Conservation (phyloP, 768 basidiomycete genomes). For the Mycena chlorophos region DNA sequence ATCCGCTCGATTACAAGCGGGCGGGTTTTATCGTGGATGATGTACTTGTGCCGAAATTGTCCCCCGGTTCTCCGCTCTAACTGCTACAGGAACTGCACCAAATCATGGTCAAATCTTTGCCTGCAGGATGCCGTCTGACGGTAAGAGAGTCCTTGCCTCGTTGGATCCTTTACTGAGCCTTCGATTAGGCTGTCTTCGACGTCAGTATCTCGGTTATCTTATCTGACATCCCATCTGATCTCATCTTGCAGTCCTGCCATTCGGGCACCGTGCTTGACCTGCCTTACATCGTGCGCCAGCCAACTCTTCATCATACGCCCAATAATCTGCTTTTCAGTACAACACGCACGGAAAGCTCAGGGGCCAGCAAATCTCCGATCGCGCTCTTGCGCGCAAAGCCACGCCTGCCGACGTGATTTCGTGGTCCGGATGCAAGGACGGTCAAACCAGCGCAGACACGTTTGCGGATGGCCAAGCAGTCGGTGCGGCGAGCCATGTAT, state of each 20-base stretch:
- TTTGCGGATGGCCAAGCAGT: slow-evolving; percentile 62
- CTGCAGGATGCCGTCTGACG: slow-evolving; percentile 51
- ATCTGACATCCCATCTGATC: background rate
- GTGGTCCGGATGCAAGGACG: slow-evolving; percentile 71
- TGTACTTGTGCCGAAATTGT: slow-evolving; percentile 32
- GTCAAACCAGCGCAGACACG: slow-evolving; percentile 73
- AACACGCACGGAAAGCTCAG: slow-evolving; percentile 58
- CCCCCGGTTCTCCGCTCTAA: background rate
- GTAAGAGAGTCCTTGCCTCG: slow-evolving; percentile 31
- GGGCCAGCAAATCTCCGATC: slow-evolving; percentile 40
- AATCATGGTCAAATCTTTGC: slow-evolving; percentile 50
- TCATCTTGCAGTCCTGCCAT: slow-evolving; percentile 46
- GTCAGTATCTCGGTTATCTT: slow-evolving; percentile 30
- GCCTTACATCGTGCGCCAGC: slow-evolving; percentile 45
- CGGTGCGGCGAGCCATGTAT: slow-evolving; percentile 79
- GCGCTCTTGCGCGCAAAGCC: slow-evolving; percentile 41
- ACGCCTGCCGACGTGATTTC: slow-evolving; percentile 81
- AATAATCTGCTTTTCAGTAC: slow-evolving; percentile 40
- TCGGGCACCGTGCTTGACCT: slow-evolving; percentile 56
- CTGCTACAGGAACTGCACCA: slow-evolving; percentile 45
- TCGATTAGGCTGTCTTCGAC: slow-evolving; percentile 51
- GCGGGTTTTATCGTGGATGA: slow-evolving; percentile 77
- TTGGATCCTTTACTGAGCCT: background rate
- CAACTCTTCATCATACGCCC: background rate
- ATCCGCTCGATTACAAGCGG: slow-evolving; percentile 81